Percentiles rank a stretch among this genome's conserved stretches.
Evolutionary conservation across 1,284 basidiomycete species (phyloP).

Genomic region (Papiliotrema fonsecae): DNA sequence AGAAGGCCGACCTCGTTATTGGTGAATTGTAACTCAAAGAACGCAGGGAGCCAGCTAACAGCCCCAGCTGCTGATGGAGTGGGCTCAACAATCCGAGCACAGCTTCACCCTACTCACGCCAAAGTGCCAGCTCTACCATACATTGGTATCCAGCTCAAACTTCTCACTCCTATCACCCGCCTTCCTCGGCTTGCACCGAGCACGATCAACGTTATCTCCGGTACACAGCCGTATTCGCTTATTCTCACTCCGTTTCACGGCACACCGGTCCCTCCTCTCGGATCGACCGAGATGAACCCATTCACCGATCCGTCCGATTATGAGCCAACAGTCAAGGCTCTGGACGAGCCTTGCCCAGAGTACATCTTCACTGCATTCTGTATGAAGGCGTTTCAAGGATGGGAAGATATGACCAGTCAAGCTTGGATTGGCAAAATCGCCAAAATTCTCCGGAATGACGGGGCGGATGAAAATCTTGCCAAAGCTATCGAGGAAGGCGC

Average conservation of each 20-base stretch:
- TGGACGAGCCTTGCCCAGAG: constrained; percentile 8
- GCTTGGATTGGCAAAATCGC: constrained; percentile 11
- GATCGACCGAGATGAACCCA: not conserved
- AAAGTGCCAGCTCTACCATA: constrained; percentile 10
- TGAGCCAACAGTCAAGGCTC: constrained; percentile 1
- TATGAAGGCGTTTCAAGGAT: constrained; percentile 5
- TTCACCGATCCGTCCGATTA: not conserved
- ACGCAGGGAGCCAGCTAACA: not conserved
- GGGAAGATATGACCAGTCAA: constrained; percentile 8
- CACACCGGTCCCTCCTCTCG: not conserved
- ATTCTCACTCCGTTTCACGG: constrained; percentile 10
- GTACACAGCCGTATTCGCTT: constrained; percentile 7
- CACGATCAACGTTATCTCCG: constrained; percentile 6
- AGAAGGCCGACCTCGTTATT: constrained; percentile 13
- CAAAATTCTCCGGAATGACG: constrained; percentile 5
- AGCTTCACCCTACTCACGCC: constrained; percentile 6
- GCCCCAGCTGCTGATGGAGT: constrained; percentile 20
- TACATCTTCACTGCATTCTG: constrained; percentile 10
- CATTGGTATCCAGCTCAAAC: constrained; percentile 13
- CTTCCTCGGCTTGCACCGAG: not conserved
- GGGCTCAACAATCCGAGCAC: constrained; percentile 9
- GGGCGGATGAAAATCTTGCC: constrained; percentile 3
- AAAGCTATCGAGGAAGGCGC: constrained; percentile 6
- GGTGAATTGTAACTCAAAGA: constrained; percentile 9
- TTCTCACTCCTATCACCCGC: constrained; percentile 4